These are phyloP conservation scores for Penicillium concentricum DNA, from an alignment of 2,329 filamentous ascomycete genomes.

Conservation along the genomic window DNA sequence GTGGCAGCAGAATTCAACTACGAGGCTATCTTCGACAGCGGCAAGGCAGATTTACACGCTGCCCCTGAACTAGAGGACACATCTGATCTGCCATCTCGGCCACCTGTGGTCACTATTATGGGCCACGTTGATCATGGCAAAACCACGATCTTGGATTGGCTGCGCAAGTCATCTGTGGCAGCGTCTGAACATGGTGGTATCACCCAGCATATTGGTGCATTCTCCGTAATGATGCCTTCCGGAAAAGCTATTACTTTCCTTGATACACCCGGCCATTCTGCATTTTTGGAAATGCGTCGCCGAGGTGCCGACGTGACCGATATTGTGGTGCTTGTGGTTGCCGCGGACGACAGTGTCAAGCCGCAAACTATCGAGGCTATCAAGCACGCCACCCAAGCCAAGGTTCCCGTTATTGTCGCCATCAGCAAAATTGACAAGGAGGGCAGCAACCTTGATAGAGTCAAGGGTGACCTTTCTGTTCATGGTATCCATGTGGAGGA, in stretches of 20 bases:
- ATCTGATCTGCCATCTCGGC: conserved; percentile 67
- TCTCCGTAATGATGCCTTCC: conserved; percentile 81
- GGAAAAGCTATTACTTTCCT: conserved; percentile 94
- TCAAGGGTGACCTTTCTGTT: conserved; percentile 81
- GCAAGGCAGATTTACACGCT: conserved; percentile 69
- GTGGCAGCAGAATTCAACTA: conserved; percentile 92
- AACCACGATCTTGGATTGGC: conserved; percentile 89
- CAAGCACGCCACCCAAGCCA: conserved; percentile 82
- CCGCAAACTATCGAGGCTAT: conserved; percentile 95
- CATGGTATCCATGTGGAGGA: conserved; percentile 92
- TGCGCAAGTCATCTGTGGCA: conserved; percentile 88
- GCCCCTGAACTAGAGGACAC: conserved; percentile 68
- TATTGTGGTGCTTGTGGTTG: conserved; percentile 92
- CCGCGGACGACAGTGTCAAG: conserved; percentile 95
- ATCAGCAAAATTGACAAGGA: conserved; percentile 97
- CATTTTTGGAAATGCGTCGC: conserved; percentile 93
- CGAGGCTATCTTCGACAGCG: conserved; percentile 71
- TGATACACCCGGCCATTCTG: conserved; percentile 93
- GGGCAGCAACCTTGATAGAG: conserved; percentile 73
- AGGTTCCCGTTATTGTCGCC: conserved; percentile 93
- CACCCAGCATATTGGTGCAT: conserved; percentile 97
- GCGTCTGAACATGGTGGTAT: conserved; percentile 94
- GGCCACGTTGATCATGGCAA: conserved; percentile 98
- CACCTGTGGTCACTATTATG: conserved; percentile 98
- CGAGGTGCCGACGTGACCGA: conserved; percentile 94